A percentile compares a stretch with the other conserved stretches of the same genome.
phyloP scores from a whole-genome alignment of 345 rosid genomes.

The Clausena lansium region DNA sequence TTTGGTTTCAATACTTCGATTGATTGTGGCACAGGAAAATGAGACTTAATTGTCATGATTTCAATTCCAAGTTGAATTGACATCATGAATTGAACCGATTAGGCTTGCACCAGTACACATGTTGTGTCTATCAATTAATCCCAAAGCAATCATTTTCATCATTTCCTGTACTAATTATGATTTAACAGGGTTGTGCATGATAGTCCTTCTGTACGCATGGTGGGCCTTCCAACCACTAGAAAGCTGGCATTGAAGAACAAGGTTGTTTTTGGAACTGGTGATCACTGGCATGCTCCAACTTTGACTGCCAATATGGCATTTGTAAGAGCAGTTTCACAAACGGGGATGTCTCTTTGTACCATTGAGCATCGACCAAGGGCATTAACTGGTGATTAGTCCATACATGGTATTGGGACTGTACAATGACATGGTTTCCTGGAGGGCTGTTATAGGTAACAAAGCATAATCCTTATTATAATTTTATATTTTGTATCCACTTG shows the following conservation, averaged over 20 bases:
- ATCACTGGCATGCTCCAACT: constrained; percentile 72
- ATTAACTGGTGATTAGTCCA: constrained; percentile 63
- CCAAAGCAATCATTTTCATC: neutral
- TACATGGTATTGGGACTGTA: neutral
- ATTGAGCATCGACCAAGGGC: constrained; percentile 84
- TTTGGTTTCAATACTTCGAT: neutral
- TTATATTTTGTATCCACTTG: neutral
- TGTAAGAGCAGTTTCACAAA: constrained; percentile 87
- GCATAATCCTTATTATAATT: neutral
- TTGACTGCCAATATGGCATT: constrained; percentile 90
- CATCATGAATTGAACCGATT: neutral
- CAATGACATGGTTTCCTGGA: neutral
- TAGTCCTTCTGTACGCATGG: constrained; percentile 75
- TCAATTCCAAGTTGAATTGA: neutral
- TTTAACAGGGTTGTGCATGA: constrained; percentile 66
- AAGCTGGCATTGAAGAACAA: constrained; percentile 86
- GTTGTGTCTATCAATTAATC: neutral
- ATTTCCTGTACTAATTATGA: constrained; percentile 3
- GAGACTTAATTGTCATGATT: neutral
- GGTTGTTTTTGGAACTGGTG: constrained; percentile 85
- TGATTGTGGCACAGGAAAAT: neutral
- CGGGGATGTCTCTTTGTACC: constrained; percentile 77
- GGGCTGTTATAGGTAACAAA: neutral
- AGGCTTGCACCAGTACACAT: neutral
- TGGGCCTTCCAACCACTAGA: constrained; percentile 75